Base-by-base conservation (phyloP, 768 basidiomycete species). In the Crassisporium funariophilum region DNA sequence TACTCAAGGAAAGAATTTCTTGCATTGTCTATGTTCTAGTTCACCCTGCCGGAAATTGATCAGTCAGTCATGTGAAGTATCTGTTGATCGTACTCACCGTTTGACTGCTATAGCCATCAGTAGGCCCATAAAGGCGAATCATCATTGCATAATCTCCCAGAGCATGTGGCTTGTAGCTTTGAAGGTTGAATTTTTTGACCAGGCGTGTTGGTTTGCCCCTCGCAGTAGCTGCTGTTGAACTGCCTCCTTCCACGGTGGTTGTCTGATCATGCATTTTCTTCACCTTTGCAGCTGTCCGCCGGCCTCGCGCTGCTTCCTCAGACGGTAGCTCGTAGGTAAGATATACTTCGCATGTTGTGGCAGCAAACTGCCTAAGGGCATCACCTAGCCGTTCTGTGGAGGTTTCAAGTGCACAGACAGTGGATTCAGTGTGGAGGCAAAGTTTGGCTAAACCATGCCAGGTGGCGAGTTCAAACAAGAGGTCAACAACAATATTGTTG, bases 381-480 rank as follows among this genome's bases (percentile, higher is more conserved):
- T 42, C 13, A 0, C 70, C 70, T 1, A 72, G 57, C 1, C 43
- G 19, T 2, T 37, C 35, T 35, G 68, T 46, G 23, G 54, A 31
- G n/a, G 49, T 1, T 22, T 50, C n/a, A 47, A 67, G 41, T 19
- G 12, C 16, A 5, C 6, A 17, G 40, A 63, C 22, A 23, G 63
- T 45, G 10, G n/a, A 45, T 5, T 56, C 46, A 0, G 65, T 65
- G 37, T 69, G 69, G 11, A 66, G 41, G 2, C 63, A 57, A 5
- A 72, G 54, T 42, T 72, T 74, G 0, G 60, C 67, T 4, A 62
- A 46, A 0, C 49, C 63, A 55, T 72, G 69, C 72, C 71, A 74
- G 13, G 56, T 58, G 4, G 57, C 58, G 2, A 64, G 48, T 1
- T 40, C 44, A 47, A 66, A 71, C 0, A 71, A n/a, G 29, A 70